Evolutionary conservation across 108 stramenopile genomes (phyloP).

Genomic region (Seminavis robusta): DNA sequence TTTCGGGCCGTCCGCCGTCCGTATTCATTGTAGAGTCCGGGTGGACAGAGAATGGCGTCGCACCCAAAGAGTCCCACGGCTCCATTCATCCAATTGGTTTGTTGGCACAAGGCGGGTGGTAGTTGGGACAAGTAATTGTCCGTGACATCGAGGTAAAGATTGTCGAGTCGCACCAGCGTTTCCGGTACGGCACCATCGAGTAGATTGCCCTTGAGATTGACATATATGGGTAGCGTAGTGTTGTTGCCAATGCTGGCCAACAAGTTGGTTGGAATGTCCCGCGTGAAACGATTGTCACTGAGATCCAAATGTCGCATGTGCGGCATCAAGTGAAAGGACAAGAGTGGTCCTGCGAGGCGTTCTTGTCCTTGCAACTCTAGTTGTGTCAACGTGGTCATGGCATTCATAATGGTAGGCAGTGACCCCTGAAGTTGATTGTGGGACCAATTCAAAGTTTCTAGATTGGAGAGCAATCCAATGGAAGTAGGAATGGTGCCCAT

Average conservation of each 20-base stretch:
- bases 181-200: constrained; percentile 39
- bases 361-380: no score
- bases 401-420: no score
- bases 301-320: constrained; percentile 48
- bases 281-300: constrained; percentile 42
- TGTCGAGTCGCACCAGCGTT: constrained; percentile 19
- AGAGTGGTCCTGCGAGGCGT: constrained; percentile 60
- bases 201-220: constrained; percentile 37
- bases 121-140: constrained; percentile 44
- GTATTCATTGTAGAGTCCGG: constrained; percentile 46
- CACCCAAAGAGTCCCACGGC: constrained; percentile 56
- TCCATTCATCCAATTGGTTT: constrained; percentile 43
- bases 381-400: constrained; percentile 18
- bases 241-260: constrained; percentile 34
- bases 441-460: no score
- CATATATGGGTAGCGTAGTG: constrained; percentile 27
- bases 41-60: constrained; percentile 74
- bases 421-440: no score
- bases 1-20: constrained; percentile 52
- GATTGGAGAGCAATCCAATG: no score
- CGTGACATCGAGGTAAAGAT: constrained; percentile 50
- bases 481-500: no score
- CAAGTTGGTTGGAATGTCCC: constrained; percentile 41
- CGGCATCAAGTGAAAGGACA: constrained; percentile 37
- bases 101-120: constrained; percentile 25